Base-by-base conservation (phyloP, 2,329 filamentous ascomycete genomes). In the Xylaria multiplex region DNA sequence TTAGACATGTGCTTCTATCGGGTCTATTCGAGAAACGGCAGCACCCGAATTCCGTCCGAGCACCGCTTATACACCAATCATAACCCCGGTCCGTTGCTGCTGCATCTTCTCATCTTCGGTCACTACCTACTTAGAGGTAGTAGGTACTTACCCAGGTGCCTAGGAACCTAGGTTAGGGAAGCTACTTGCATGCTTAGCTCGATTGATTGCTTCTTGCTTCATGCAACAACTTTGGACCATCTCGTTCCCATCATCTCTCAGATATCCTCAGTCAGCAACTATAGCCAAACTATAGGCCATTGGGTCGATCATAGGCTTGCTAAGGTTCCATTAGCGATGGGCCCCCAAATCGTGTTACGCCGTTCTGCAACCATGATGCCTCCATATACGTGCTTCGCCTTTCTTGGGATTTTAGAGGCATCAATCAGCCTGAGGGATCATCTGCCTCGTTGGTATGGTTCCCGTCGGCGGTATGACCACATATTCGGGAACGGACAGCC, bases 51-150 rank as follows among this genome's bases (percentile, higher is more conserved):
- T 11, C 13, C 16, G 3, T 6, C 13, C 3, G 55, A 14, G 58
- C 50, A 46, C 69, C 70, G 71, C 70, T 72, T 72, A 67, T 37
- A 27, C 62, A 49, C 75, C 74, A 77, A 76, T 76, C 71, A 70
- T 37, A 40, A 64, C 54, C 70, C 71, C 59, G 48, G 68, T 43
- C 54, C 22, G 37, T 19, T 14, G 37, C 37, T 37, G 49, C 37
- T 37, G 49, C 59, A 50, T 32, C 42, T 40, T 40, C 13, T 13
- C 27, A 27, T 27, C 27, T 27, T 27, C 27, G 27, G 27, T 5
- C 27, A 27, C 27, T 27, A 27, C 27, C 27, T 27, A 19, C 19
- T 19, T 19, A 19, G 19, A 19, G 19, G 19, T 19, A 19, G 19
- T 19, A 19, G 19, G 32, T 13, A 40, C 45, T 30, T 46, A 48